Evolutionary conservation across 352 stramenopile genomes (phyloP), one percentile per base, ranked within the genome.

Genomic region (Globisporangium paddicum): DNA sequence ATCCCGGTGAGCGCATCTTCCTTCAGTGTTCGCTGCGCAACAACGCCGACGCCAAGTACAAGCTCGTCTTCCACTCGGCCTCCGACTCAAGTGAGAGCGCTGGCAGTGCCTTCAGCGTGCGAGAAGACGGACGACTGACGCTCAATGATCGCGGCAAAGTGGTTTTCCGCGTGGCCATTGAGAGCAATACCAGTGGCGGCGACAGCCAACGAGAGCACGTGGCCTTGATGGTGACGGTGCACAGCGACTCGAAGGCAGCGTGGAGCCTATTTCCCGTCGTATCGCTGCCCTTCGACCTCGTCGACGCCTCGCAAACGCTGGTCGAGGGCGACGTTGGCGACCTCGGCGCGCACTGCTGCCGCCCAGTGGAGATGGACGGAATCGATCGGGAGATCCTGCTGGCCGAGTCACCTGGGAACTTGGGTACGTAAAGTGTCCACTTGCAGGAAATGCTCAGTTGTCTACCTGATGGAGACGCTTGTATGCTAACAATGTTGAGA

Each of bases 271-370:
- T 92, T 58, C 73, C 78, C 11, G 77, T 90, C 13, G 76, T 92
- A 7, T 89, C 82, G 23, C 67, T 90, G 23, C 77, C 78, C 18
- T 78, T 92, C 51, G 55, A 41, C 34, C 35, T 78, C 18, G 65
- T 66, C 18, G 35, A 64, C n/a, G 45, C 45, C 25, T 59, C 28
- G 28, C 56, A 52, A 14, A 46, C 55, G 5, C 21, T 68, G 18
- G 48, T 66, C 26, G 62, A 74, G 18, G 67, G 55, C 38, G 40
- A 56, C 16, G 53, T 57, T 23, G 69, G 62, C 18, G 59, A 62
- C 9, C 64, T 93, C 8, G 82, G 82, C 8, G 76, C 90, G 28
- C 82, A 93, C 60, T 93, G 80, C 67, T 93, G 82, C 35, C 75
- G 82, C 8, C 67, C 75, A 9, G 70, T 93, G 7, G 64, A 60